Base-by-base conservation (phyloP, 257 asterid species). In the Solanum okadae region DNA sequence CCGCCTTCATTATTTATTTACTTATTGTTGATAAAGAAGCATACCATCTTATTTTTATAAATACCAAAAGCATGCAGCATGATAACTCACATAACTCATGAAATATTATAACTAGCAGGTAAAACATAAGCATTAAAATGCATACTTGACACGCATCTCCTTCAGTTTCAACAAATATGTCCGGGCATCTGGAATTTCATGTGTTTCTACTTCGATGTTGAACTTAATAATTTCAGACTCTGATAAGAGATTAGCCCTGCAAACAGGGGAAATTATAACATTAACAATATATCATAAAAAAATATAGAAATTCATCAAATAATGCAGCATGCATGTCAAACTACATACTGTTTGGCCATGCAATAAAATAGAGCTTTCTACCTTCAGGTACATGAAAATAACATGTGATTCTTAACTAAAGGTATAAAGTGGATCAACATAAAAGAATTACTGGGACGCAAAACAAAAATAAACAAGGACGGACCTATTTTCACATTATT, bases 131-230 rank as follows among this genome's bases (percentile, higher is more conserved):
- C 84, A 88, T n/a, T 78, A 31, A 85, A 52, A 88, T 75, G 91
- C 96, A 88, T 96, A 97, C 99, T 95, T 97, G 90, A 92, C 91
- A 87, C 99, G 92, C 46, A 97, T 95, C 90, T 97, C 99, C 94
- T 94, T 90, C 91, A 95, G 71, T 5, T 94, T 95, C 89, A 94
- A 91, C 88, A 97, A 89, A 90, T 94, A 97, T 86, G 99, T 91
- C 40, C 99, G 94, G 76, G 96, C 98, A 92, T 97, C 99, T 90
- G 98, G 98, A 87, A 97, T 96, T 79, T 91, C 97, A 84, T 93
- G 91, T 77, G 99, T 97, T 82, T 91, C 91, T 88, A 96, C 85
- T 49, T 94, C 94, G 89, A 96, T 95, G 77, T 98, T 93, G 94
- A 91, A 93, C 79, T 97, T 93, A 91, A 95, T 96, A 92, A 95